Percentiles rank a stretch among this genome's conserved stretches.
These are phyloP conservation scores for Scutellaria galericulata DNA, from an alignment of 257 asterid genomes.

Conservation along the genomic window DNA sequence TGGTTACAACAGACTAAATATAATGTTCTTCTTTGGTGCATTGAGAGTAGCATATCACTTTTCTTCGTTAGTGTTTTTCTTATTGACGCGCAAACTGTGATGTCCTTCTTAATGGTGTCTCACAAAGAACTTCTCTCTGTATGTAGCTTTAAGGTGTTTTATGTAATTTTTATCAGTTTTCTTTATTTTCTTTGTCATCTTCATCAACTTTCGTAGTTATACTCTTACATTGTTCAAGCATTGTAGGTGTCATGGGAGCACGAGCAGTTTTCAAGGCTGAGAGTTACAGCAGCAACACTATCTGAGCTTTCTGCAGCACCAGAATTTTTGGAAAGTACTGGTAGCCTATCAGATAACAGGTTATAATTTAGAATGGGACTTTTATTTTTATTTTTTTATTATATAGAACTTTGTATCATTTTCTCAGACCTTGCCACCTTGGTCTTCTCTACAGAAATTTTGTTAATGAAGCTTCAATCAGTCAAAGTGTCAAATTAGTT, in stretches of 20 bases:
- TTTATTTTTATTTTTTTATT: not conserved
- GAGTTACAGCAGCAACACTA: slow-evolving; percentile 93
- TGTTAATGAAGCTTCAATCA: slow-evolving; percentile 69
- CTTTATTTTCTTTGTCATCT: slow-evolving; percentile 10
- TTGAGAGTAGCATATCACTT: too few species aligned
- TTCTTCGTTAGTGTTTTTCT: too few species aligned
- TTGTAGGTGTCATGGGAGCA: slow-evolving; percentile 99
- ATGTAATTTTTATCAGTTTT: slow-evolving; percentile 4
- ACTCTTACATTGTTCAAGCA: slow-evolving; percentile 41
- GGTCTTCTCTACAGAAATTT: slow-evolving; percentile 53
- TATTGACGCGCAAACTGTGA: too few species aligned
- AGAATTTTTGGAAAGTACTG: slow-evolving; percentile 78
- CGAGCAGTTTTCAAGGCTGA: slow-evolving; percentile 89
- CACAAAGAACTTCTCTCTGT: too few species aligned
- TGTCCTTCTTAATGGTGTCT: too few species aligned
- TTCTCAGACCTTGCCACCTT: slow-evolving; percentile 36
- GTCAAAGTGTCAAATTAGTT: slow-evolving; percentile 76
- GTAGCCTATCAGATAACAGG: slow-evolving; percentile 88
- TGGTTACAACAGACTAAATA: too few species aligned
- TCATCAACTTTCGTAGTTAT: slow-evolving; percentile 28
- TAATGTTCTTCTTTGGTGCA: too few species aligned
- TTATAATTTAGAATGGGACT: slow-evolving; percentile 34
- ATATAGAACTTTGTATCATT: slow-evolving; percentile 22
- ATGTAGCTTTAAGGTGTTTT: not conserved
- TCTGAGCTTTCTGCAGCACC: slow-evolving; percentile 83